Base-by-base conservation (phyloP, 2,329 filamentous ascomycete genomes). In the Colletotrichum chrysophilum region DNA sequence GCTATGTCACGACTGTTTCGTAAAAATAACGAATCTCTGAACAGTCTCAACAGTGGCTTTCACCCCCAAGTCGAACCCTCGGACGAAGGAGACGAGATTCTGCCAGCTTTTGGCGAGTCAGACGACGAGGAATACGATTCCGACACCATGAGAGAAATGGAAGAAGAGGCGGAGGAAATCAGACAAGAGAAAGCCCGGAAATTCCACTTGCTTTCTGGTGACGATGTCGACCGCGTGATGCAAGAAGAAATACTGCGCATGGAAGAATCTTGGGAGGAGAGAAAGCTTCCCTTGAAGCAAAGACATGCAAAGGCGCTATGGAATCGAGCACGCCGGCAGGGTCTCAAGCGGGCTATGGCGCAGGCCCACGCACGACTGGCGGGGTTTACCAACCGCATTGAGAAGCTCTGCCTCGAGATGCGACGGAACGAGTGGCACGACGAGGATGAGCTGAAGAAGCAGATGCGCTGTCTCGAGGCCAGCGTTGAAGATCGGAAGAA, bases 401-500 rank as follows among this genome's bases (percentile, higher is more conserved):
- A 82, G n/a, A 91, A 89, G 62, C 83, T 92, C 18, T 87, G 87
- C 12, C 79, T 86, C 2, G 88, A 91, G 24, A 90, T 95, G 38
- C 77, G 87, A 26, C 78, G 81, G 1, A 84, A 89, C 18, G 81
- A 86, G 34, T 95, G 93, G 90, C 82, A 84, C 13, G 89, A 85
- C 9, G 84, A 86, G 26, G 79, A 83, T 2, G 87, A 92, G 16
- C 81, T 97, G 16, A 84, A 87, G 30, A 85, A 83, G 7, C 90
- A 92, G 79, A 92, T 92, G 65, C 83, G 85, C 13, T 89, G 85
- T 43, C 85, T 98, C 70, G 92, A 96, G 75, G 85, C 87, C 6
- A 95, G 89, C 5, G 84, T 98, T 1, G 89, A 91, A 43, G 89
- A 94, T 70, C 89, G 90, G 65, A 86, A 93, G 79, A 83, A 90